Base-by-base conservation (phyloP, 129 eudicot genomes). In the Flaveria brownii region DNA sequence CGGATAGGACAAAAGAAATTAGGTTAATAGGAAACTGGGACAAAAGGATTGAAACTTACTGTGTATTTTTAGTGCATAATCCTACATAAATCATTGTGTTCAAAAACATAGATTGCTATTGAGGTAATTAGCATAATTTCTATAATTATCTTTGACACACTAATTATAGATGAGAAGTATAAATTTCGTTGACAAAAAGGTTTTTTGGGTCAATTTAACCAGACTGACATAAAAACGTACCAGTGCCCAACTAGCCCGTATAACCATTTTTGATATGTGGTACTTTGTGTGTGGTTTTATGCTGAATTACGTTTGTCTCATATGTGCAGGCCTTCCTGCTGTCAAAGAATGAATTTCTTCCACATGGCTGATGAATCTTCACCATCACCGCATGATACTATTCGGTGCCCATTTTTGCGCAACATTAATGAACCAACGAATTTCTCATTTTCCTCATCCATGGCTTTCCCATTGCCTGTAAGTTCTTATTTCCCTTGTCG, bases 391-490 rank as follows among this genome's bases (percentile, higher is more conserved):
- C 81, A 80, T 14, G 93, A 77, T 84, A 82, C 87, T 74, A 45
- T 83, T 73, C 88, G 89, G 82, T 91, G 99, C 78, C 98, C 98
- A 75, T 91, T 91, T 86, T 79, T 94, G 90, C 86, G 89, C 49
- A 91, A 94, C 82, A 88, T 91, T 74, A 89, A 94, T 84, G 90
- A 87, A 80, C 98, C 98, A 15, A 93, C 98, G 74, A 91, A 91
- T 79, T 87, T 93, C 80, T 94, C 99, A 41, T 86, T 94, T 73
- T 66, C 93, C 43, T 60, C 92, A 15, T 39, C 99, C 82, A 73
- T 81, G 79, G 88, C 96, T 73, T 79, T 91, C 75, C 87, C 91
- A 33, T 45, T 81, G 59, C 97, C 97, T 43, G 99, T 94, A 86
- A 89, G 96, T 79, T 78, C 59, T 75, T 73, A 61, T 30, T 52